Evolutionary conservation across 1,284 basidiomycete species (phyloP).

Genomic region (Chondrostereum purpureum): DNA sequence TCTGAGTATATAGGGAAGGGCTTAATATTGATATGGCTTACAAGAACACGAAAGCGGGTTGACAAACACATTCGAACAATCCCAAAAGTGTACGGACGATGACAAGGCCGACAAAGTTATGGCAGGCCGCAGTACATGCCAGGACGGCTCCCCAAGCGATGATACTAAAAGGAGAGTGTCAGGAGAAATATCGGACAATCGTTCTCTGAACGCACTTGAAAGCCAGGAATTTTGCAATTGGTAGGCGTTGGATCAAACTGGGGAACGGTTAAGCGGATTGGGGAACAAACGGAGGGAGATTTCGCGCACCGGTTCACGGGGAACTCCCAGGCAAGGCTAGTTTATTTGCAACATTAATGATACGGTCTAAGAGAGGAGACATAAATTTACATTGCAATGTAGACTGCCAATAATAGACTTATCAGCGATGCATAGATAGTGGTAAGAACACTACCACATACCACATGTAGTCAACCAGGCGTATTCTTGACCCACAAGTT

Average conservation of each 20-base stretch:
- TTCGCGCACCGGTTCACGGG: slow-evolving; percentile 35
- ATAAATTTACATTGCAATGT: slow-evolving; percentile 32
- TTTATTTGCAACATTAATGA: slow-evolving; percentile 1
- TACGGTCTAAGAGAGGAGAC: neutral
- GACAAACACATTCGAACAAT: slow-evolving; percentile 44
- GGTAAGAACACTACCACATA: slow-evolving; percentile 18
- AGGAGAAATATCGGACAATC: slow-evolving; percentile 1
- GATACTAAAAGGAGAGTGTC: slow-evolving; percentile 24
- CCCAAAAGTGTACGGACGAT: slow-evolving; percentile 43
- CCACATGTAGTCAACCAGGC: slow-evolving; percentile 46
- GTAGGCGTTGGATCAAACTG: slow-evolving; percentile 36
- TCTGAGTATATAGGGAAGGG: neutral
- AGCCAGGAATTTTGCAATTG: slow-evolving; percentile 40
- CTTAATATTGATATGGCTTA: slow-evolving; percentile 13
- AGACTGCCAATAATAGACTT: slow-evolving; percentile 22
- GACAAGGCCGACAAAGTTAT: slow-evolving; percentile 38
- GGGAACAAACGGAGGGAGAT: too few species aligned
- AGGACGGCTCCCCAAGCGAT: slow-evolving; percentile 42
- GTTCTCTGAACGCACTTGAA: slow-evolving; percentile 35
- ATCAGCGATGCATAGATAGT: slow-evolving; percentile 1
- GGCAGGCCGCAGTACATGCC: slow-evolving; percentile 42
- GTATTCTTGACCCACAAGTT: slow-evolving; percentile 43
- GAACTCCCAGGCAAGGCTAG: slow-evolving; percentile 41
- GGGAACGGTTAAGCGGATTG: too few species aligned
- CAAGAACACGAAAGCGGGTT: slow-evolving; percentile 42